A percentile compares a stretch with the other conserved stretches of the same genome.
These are phyloP conservation scores for Thymus mandschuricus DNA, from an alignment of 257 asterid genomes.

Conservation along the genomic window DNA sequence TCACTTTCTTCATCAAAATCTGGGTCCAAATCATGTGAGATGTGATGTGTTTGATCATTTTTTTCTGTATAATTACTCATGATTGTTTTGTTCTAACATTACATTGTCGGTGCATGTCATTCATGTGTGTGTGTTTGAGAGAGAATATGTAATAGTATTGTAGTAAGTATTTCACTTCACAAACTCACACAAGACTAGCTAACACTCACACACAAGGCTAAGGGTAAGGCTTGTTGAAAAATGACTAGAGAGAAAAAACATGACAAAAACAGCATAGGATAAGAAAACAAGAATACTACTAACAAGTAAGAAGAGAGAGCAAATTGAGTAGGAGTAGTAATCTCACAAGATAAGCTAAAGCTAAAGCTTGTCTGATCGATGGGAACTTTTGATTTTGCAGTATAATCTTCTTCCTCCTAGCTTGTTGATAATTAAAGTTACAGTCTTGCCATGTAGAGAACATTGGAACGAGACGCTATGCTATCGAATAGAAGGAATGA, in stretches of 20 bases:
- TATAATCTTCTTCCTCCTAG: not conserved
- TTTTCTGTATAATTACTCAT: no score
- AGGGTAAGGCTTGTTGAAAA: not conserved
- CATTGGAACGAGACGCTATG: no score
- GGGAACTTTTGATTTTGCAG: no score
- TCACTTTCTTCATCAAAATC: slow-evolving; percentile 24
- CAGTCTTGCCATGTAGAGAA: no score
- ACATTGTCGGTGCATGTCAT: not conserved
- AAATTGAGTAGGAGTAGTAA: not conserved
- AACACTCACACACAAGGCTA: no score
- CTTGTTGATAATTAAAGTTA: no score
- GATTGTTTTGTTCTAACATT: not conserved
- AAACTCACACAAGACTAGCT: no score
- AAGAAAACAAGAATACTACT: slow-evolving; percentile 28
- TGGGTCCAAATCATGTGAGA: slow-evolving; percentile 21
- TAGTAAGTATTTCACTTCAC: not conserved
- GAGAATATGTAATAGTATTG: not conserved
- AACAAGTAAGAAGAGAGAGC: not conserved
- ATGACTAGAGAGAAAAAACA: not conserved
- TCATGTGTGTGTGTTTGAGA: not conserved
- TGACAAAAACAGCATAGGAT: slow-evolving; percentile 9
- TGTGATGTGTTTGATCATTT: not conserved
- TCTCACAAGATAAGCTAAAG: not conserved
- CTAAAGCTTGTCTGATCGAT: no score
- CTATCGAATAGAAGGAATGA: no score